These are phyloP conservation scores for Ilyonectria robusta DNA, from an alignment of 2,329 filamentous ascomycete species.

Conservation along the genomic window DNA sequence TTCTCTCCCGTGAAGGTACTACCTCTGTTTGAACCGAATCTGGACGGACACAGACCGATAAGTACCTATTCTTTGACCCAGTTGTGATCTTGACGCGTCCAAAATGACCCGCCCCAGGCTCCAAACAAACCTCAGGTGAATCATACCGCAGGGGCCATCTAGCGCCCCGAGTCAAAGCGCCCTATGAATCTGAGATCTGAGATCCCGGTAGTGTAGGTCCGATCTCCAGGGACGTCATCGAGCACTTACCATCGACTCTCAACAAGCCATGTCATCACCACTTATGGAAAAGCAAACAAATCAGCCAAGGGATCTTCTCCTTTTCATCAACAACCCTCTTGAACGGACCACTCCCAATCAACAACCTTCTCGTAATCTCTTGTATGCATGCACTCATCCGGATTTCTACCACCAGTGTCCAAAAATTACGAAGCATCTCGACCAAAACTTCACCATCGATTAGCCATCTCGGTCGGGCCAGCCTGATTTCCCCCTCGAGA, in stretches of 20 bases:
- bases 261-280: conserved; percentile 46
- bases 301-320: conserved; percentile 7
- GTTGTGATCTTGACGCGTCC: no score
- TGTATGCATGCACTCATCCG: not conserved
- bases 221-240: conserved; percentile 52
- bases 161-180: conserved; percentile 15
- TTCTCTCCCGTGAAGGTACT: no score
- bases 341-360: not conserved
- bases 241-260: conserved; percentile 50
- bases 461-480: not conserved
- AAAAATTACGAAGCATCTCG: not conserved
- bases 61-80: no score
- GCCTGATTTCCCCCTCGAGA: not conserved
- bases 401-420: not conserved
- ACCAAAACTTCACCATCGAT: not conserved
- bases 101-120: no score
- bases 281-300: conserved; percentile 26
- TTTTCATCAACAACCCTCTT: not conserved
- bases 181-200: conserved; percentile 32
- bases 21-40: no score
- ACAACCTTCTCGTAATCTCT: not conserved
- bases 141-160: conserved; percentile 1
- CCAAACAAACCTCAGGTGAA: no score
- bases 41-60: no score
- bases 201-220: conserved; percentile 40